A percentile compares a stretch with the other conserved stretches of the same genome.
Conservation (phyloP, 2,329 filamentous ascomycete species). For the Paecilomyces variotii region DNA sequence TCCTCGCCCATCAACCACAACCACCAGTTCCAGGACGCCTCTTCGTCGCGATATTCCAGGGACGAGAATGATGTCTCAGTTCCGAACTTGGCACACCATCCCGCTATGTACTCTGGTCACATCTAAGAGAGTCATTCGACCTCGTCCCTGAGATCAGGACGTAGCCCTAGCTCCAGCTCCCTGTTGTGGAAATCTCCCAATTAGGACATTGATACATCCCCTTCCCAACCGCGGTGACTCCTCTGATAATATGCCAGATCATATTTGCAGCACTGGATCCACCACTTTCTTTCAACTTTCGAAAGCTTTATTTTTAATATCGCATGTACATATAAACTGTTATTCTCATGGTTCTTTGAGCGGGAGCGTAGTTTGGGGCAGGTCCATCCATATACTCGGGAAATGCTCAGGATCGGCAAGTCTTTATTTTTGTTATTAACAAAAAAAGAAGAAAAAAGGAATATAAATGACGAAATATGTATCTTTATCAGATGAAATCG, state of each 20-base stretch:
- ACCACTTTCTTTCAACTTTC: background rate
- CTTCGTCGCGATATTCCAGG: slow-evolving; percentile 35
- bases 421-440: background rate
- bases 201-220: background rate
- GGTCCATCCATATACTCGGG: background rate
- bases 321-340: background rate
- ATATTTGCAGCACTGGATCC: background rate
- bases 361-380: background rate
- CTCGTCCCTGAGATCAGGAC: background rate
- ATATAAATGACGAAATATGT: too few relatives aligned
- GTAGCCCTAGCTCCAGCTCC: background rate
- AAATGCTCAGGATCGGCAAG: background rate
- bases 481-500: too few relatives aligned
- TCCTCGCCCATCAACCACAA: slow-evolving; percentile 47
- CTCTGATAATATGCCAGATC: background rate
- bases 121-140: slow-evolving; percentile 4
- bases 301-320: background rate
- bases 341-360: background rate
- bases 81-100: slow-evolving; percentile 51
- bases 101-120: slow-evolving; percentile 32
- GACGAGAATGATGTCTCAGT: slow-evolving; percentile 33
- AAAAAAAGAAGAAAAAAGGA: too few relatives aligned
- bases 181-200: background rate
- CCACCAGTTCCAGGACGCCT: slow-evolving; percentile 24
- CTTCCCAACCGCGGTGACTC: too few relatives aligned